Conservation (phyloP, 2,329 filamentous ascomycete genomes). For the Aspergillus sp. region DNA sequence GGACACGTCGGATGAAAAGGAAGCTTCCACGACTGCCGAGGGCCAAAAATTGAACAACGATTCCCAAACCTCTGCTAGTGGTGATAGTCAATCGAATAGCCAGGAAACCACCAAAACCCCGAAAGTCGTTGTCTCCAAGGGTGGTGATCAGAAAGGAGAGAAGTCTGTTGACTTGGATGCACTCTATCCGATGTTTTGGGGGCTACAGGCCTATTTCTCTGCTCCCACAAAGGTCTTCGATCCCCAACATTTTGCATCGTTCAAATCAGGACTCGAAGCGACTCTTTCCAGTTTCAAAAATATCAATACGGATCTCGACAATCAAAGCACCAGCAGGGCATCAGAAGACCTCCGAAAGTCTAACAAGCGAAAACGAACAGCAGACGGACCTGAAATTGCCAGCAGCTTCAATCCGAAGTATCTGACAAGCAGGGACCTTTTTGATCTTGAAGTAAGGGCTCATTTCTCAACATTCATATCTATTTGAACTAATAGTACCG, state of each 20-base stretch:
- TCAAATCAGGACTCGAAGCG: constrained; percentile 58
- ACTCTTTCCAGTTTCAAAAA: constrained; percentile 73
- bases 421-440: constrained; percentile 92
- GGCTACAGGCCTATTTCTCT: constrained; percentile 85
- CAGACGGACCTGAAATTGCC: constrained; percentile 57
- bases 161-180: constrained; percentile 61
- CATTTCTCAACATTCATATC: neutral
- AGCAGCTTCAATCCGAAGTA: constrained; percentile 95
- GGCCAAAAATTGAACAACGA: constrained; percentile 25
- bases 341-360: constrained; percentile 61
- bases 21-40: constrained; percentile 27
- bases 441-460: constrained; percentile 75
- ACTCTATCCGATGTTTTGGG: constrained; percentile 92
- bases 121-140: constrained; percentile 20
- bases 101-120: constrained; percentile 15
- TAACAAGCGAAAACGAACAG: constrained; percentile 65
- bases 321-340: constrained; percentile 54
- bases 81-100: constrained; percentile 9
- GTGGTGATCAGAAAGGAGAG: constrained; percentile 14
- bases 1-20: constrained; percentile 46
- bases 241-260: constrained; percentile 58
- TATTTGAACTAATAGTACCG: constrained; percentile 17
- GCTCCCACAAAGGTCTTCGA: constrained; percentile 82
- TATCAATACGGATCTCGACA: constrained; percentile 63
- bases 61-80: constrained; percentile 9